These are phyloP conservation scores for Fonsecaea pugnacius DNA, from an alignment of 2,329 filamentous ascomycete species.

Conservation along the genomic window DNA sequence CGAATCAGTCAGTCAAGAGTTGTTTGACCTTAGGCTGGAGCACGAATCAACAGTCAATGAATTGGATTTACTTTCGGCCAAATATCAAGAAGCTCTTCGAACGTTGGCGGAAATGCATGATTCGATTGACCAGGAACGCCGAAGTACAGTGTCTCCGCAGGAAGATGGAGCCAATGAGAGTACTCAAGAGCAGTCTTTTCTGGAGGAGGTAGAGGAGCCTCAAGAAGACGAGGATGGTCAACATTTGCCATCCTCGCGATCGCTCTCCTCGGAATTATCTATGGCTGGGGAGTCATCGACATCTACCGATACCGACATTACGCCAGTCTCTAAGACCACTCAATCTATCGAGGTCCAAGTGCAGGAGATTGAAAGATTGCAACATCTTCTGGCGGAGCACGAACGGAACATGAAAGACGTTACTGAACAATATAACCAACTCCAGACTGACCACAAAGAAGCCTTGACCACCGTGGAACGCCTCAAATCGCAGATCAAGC, in stretches of 20 bases:
- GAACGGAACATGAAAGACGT: constrained; percentile 75
- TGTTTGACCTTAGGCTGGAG: constrained; percentile 85
- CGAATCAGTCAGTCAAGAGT: constrained; percentile 86
- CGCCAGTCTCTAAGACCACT: constrained; percentile 31
- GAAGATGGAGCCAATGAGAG: constrained; percentile 47
- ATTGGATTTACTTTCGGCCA: constrained; percentile 78
- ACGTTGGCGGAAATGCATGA: constrained; percentile 85
- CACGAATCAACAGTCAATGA: constrained; percentile 84
- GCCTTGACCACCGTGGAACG: constrained; percentile 86
- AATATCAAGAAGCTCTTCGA: constrained; percentile 87
- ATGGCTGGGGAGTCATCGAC: constrained; percentile 78
- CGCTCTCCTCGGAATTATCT: constrained; percentile 90
- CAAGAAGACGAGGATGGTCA: constrained; percentile 70
- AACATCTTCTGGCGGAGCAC: constrained; percentile 72
- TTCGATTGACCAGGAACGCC: constrained; percentile 75
- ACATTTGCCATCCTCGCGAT: constrained; percentile 79
- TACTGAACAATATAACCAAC: constrained; percentile 76
- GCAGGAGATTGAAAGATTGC: constrained; percentile 73
- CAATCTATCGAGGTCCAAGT: constrained; percentile 38
- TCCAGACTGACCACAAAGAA: constrained; percentile 80
- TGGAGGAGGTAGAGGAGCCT: constrained; percentile 67
- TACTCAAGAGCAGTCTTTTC: constrained; percentile 76
- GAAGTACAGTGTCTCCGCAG: constrained; percentile 49
- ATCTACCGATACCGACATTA: constrained; percentile 56
- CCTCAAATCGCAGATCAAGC: constrained; percentile 83